Percentiles rank a stretch among this genome's conserved stretches.
phyloP scores from a whole-genome alignment of 2,329 filamentous ascomycete genomes.

The Colletotrichum melonis region DNA sequence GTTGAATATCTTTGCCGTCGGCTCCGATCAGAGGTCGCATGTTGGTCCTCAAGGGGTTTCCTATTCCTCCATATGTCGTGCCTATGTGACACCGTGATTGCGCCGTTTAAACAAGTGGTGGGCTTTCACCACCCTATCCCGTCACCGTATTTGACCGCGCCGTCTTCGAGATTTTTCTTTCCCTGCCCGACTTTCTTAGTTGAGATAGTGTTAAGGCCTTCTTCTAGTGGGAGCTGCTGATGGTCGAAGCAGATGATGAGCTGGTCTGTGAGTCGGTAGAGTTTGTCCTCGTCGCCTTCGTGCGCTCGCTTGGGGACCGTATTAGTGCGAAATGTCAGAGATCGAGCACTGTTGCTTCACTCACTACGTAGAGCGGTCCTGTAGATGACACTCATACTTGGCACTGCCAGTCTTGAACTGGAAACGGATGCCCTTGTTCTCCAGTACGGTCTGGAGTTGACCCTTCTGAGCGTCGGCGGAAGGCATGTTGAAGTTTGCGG shows the following conservation, averaged over 20 bases:
- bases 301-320: conserved; percentile 49
- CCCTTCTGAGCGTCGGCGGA: conserved; percentile 17
- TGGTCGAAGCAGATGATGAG: conserved; percentile 40
- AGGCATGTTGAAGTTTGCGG: conserved; percentile 17
- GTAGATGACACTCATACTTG: conserved; percentile 54
- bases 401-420: conserved; percentile 55
- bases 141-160: background rate
- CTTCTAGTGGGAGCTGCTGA: conserved; percentile 35
- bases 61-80: background rate
- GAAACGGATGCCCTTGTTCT: conserved; percentile 54
- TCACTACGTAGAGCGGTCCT: conserved; percentile 58
- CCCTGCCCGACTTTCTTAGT: background rate
- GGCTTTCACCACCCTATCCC: background rate
- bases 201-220: background rate
- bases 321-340: conserved; percentile 25
- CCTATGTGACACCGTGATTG: conserved; percentile 15
- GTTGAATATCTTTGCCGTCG: conserved; percentile 10
- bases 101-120: conserved; percentile 1
- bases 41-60: background rate
- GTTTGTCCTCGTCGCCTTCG: conserved; percentile 50
- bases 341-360: conserved; percentile 36
- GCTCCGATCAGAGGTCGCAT: background rate
- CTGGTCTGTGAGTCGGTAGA: conserved; percentile 49
- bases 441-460: conserved; percentile 20
- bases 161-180: background rate